phyloP scores from a whole-genome alignment of 2,329 filamentous ascomycete species.

The Leptographium procerum region DNA sequence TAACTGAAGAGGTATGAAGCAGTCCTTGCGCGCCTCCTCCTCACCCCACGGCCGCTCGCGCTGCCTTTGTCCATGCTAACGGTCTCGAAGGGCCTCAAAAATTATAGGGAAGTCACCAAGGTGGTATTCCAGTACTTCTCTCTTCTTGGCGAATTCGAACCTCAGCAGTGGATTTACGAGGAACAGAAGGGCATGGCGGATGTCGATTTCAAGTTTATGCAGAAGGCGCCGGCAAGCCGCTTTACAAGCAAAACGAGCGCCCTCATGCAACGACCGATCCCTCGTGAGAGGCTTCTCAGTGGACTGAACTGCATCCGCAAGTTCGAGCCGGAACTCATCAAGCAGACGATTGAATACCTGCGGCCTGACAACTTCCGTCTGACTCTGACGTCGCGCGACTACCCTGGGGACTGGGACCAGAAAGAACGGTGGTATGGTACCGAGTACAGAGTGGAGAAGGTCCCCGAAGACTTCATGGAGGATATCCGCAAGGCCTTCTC shows the following conservation, averaged over 20 bases:
- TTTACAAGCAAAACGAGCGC: slow-evolving; percentile 79
- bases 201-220: slow-evolving; percentile 88
- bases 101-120: slow-evolving; percentile 74
- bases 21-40: neutral
- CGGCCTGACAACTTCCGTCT: slow-evolving; percentile 84
- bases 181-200: slow-evolving; percentile 86
- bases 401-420: slow-evolving; percentile 71
- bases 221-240: slow-evolving; percentile 79
- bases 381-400: slow-evolving; percentile 70
- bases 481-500: slow-evolving; percentile 56
- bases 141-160: slow-evolving; percentile 66
- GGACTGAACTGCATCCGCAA: slow-evolving; percentile 64
- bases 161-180: slow-evolving; percentile 86
- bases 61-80: neutral
- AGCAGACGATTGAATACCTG: slow-evolving; percentile 59
- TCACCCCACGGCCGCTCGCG: too few species aligned
- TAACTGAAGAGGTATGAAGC: slow-evolving; percentile 62
- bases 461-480: slow-evolving; percentile 62
- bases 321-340: slow-evolving; percentile 70
- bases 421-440: slow-evolving; percentile 98
- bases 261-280: slow-evolving; percentile 84
- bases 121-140: slow-evolving; percentile 86
- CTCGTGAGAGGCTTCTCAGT: slow-evolving; percentile 79
- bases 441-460: slow-evolving; percentile 74
- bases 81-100: slow-evolving; percentile 47